Base-by-base conservation (phyloP, 2,329 filamentous ascomycete genomes). In the Aspergillus luchuensis region DNA sequence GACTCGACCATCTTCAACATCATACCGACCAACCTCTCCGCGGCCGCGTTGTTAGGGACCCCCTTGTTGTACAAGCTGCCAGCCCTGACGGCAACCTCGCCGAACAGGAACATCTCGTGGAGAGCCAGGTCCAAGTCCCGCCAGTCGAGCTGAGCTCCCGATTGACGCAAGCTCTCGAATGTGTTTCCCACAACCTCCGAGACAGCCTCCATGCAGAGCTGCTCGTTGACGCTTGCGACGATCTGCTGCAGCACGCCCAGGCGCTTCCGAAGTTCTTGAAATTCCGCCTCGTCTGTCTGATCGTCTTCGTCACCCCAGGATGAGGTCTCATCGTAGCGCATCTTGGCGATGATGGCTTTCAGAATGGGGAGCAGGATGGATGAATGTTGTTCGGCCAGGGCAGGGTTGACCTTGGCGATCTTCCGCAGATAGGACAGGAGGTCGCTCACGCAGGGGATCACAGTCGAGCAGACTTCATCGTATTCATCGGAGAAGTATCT, bases 401-500 rank as follows among this genome's bases (percentile, higher is more conserved):
- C 82, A 11, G 82, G 81, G 38, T 82, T 85, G 56, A 79, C 76
- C 70, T 85, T 87, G 63, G 89, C 85, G 39, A 92, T 82, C 76
- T 93, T 96, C 59, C 95, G 89, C 66, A 98, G 85, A 74, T 96
- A 94, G 28, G 92, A 92, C 62, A 99, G 85, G 52, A 98, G 85
- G 71, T 99, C 96, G 52, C 91, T 97, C 58, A 98, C 86, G 39
- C 91, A 94, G 21, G 93, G 91, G 63, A 99, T 96, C 60, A 98
- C 92, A 11, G 92, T 95, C 38, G 93, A 96, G 81, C 95, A 98
- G 67, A 99, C 89, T 79, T 99, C 95, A 76, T 99, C 95, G 75
- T 96, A 99, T 74, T 99, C 93, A 76, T 99, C 95, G 23, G 92
- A 91, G 79, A 99, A 97, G 81, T 97, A 97, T 41, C 94, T 91